These are phyloP conservation scores for Globisporangium heterothallicum DNA, from an alignment of 352 stramenopile genomes.

Conservation along the genomic window DNA sequence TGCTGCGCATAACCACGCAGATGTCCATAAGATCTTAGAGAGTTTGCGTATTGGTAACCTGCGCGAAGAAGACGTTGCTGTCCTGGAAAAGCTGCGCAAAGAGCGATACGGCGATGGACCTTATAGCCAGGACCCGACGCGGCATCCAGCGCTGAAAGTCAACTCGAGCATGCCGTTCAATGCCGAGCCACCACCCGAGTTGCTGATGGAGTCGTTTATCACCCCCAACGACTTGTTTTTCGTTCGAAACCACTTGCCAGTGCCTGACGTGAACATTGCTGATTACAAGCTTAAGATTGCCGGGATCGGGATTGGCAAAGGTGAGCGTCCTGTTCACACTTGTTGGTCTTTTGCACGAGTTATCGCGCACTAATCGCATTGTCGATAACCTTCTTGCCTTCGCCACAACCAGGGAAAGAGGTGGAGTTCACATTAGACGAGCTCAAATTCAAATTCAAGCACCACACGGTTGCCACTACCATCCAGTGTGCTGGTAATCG, in stretches of 20 bases:
- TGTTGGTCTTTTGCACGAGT: no score
- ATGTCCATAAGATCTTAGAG: conserved; percentile 91
- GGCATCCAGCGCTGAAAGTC: conserved; percentile 85
- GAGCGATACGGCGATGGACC: conserved; percentile 86
- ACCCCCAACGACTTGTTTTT: conserved; percentile 97
- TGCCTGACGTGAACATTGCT: conserved; percentile 82
- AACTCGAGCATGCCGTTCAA: conserved; percentile 95
- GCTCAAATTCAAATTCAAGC: conserved; percentile 91
- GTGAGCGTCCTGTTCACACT: no score
- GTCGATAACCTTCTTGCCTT: no score
- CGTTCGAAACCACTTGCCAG: conserved; percentile 96
- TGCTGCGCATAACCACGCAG: conserved; percentile 90
- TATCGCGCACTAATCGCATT: no score
- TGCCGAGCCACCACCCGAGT: conserved; percentile 87
- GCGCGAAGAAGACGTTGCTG: conserved; percentile 79
- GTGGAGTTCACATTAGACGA: conserved; percentile 71
- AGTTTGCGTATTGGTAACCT: conserved; percentile 88
- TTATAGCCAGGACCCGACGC: conserved; percentile 91
- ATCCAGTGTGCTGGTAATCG: conserved; percentile 98
- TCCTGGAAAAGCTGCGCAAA: conserved; percentile 80
- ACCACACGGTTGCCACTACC: conserved; percentile 90
- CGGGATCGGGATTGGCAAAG: conserved; percentile 50
- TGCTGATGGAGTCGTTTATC: conserved; percentile 93
- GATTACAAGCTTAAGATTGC: conserved; percentile 64
- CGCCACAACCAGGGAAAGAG: no score